Evolutionary conservation across 2,329 filamentous ascomycete species (phyloP).

Genomic region (Grosmannia penicillata): DNA sequence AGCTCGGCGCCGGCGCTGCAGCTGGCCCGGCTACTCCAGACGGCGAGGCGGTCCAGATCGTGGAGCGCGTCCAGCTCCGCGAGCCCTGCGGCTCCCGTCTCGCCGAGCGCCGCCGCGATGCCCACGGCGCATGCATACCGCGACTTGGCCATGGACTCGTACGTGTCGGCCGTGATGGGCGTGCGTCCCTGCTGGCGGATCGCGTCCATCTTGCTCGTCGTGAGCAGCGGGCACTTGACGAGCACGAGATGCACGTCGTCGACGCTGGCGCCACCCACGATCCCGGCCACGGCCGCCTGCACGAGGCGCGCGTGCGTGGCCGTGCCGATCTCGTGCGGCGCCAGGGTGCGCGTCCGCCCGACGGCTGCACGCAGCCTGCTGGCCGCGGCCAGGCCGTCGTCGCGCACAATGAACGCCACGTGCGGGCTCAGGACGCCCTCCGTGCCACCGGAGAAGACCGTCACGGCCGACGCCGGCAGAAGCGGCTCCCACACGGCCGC

Average conservation of each 20-base stretch:
- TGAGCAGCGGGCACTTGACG: slow-evolving; percentile 14
- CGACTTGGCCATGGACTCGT: slow-evolving; percentile 19
- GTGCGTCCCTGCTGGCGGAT: slow-evolving; percentile 11
- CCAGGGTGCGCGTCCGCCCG: slow-evolving; percentile 14
- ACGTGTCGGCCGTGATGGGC: slow-evolving; percentile 16
- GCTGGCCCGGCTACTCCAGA: slow-evolving; percentile 16
- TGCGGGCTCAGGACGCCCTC: slow-evolving; percentile 18
- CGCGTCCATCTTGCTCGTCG: slow-evolving; percentile 14
- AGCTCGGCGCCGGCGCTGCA: slow-evolving; percentile 19
- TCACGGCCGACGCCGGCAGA: slow-evolving; percentile 15
- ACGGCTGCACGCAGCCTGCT: slow-evolving; percentile 14
- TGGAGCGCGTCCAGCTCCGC: background rate
- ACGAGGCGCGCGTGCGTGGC: slow-evolving; percentile 14
- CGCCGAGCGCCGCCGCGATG: slow-evolving; percentile 15
- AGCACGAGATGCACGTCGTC: slow-evolving; percentile 14
- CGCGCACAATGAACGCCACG: slow-evolving; percentile 15
- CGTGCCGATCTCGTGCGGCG: slow-evolving; percentile 17
- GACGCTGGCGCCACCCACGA: slow-evolving; percentile 9
- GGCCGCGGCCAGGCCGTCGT: slow-evolving; percentile 2
- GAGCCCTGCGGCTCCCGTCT: slow-evolving; percentile 9
- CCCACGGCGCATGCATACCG: slow-evolving; percentile 17
- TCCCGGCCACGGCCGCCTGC: slow-evolving; percentile 7
- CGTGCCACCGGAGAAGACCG: slow-evolving; percentile 18
- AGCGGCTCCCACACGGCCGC: slow-evolving; percentile 17
- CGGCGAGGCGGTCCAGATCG: background rate